Evolutionary conservation across 768 basidiomycete species (phyloP), one percentile per base, ranked within the genome.

Genomic region (Boletellus ananiceps): DNA sequence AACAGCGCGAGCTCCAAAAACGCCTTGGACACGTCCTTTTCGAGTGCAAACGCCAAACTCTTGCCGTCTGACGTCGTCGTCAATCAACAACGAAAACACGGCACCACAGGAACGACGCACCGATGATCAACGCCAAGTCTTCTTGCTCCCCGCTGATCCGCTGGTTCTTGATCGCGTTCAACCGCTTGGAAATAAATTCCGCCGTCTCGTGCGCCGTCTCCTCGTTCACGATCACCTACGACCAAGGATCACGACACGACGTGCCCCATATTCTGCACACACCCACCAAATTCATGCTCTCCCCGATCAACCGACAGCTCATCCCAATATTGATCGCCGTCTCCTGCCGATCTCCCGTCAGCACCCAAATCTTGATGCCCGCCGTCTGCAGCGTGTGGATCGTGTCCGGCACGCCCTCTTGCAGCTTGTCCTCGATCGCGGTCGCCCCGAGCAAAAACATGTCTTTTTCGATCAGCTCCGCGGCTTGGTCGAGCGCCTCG

Each of bases 281-380:
- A 31, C 32, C 29, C 55, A 93, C 95, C 74, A 99, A 59, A 65
- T 97, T 97, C 96, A 98, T 99, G 8, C 91, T 93, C 70, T 99
- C 96, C 5, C 93, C 92, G 44, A 99, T 98, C 60, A 99, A 69
- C 54, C 93, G 81, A 72, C 96, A 98, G 2, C 93, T 95, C 79
- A 98, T 85, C 45, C 96, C 96, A 55, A 99, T 98, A 61, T 99
- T 99, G 69, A 99, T 97, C 14, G 96, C 96, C 1, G 96, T 99
- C 69, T 99, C 96, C 71, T 99, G 96, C 56, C 96, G 76, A 67
- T 99, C 96, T 1, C 96, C 96, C 2, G 96, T 99, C 44, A 99
- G 72, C 8, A 99, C 94, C 96, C 96, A 99, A 15, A 99, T 84
- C 85, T 98, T 99, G 70, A 99, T 96, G 3, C 96, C 96, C 33